Percentiles rank a stretch among this genome's conserved stretches.
Evolutionary conservation across 306 rosid species (phyloP).

Genomic region (Gastrolobium villosum): DNA sequence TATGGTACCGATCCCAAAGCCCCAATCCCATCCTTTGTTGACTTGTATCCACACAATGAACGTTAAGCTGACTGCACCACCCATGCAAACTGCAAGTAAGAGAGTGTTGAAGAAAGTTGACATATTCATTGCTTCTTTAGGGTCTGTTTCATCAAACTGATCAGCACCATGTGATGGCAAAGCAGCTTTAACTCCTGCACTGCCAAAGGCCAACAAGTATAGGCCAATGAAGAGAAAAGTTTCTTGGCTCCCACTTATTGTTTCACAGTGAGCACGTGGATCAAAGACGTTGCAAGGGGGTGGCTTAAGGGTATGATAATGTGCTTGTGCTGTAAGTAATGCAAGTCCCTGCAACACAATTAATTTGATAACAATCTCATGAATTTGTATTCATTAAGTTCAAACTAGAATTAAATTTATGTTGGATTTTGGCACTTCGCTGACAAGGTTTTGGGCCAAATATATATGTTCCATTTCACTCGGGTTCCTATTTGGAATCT

Average conservation of each 20-base stretch:
- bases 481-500: no score
- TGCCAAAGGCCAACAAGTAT: conserved; percentile 69
- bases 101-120: conserved; percentile 82
- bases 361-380: background rate
- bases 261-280: conserved; percentile 54
- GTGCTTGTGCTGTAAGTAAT: conserved; percentile 81
- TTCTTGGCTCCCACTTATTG: conserved; percentile 54
- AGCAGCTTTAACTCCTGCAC: conserved; percentile 80
- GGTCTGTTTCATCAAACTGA: conserved; percentile 84
- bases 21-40: conserved; percentile 92
- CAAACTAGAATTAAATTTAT: background rate
- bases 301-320: conserved; percentile 70
- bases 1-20: conserved; percentile 69
- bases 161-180: conserved; percentile 95
- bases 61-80: conserved; percentile 78
- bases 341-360: conserved; percentile 65
- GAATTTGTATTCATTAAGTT: conserved; percentile 3
- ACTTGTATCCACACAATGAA: conserved; percentile 82
- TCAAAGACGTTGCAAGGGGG: conserved; percentile 58
- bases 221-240: conserved; percentile 72
- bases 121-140: conserved; percentile 73
- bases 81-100: conserved; percentile 70
- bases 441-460: no score
- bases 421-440: background rate
- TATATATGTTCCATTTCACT: no score